Evolutionary conservation across 306 rosid species (phyloP).

Genomic region (Glycine latifolia): DNA sequence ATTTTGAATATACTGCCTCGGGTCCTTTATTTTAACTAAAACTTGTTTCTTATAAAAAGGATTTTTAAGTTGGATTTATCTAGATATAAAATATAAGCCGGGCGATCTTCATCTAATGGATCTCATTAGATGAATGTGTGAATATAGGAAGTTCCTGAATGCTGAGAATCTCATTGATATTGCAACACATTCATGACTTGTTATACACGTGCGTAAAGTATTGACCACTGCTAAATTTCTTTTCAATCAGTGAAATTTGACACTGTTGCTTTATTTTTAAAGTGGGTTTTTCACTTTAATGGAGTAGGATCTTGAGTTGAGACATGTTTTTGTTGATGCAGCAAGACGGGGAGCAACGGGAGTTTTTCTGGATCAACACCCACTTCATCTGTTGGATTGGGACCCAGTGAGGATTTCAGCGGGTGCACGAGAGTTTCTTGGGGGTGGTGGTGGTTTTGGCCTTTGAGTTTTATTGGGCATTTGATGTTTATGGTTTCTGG

Average conservation of each 20-base stretch:
- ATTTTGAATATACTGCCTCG: too few relatives aligned
- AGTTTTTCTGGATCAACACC: constrained; percentile 58
- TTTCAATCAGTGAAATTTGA: neutral
- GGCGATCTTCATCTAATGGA: too few relatives aligned
- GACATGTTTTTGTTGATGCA: constrained; percentile 51
- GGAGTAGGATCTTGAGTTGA: neutral
- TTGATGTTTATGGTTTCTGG: constrained; percentile 48
- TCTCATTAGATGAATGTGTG: too few relatives aligned
- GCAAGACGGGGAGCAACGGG: constrained; percentile 63
- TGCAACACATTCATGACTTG: neutral
- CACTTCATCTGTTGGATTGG: constrained; percentile 57
- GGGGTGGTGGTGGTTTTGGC: constrained; percentile 61
- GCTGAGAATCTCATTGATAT: too few relatives aligned
- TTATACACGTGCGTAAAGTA: neutral
- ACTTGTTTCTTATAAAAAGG: too few relatives aligned
- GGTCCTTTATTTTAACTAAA: too few relatives aligned
- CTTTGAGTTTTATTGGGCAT: constrained; percentile 39
- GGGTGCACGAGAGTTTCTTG: constrained; percentile 48
- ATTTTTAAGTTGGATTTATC: too few relatives aligned
- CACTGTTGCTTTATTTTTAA: neutral
- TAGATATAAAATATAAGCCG: too few relatives aligned
- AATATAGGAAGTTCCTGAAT: too few relatives aligned
- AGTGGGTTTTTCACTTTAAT: neutral
- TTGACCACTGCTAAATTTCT: neutral
- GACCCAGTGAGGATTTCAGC: constrained; percentile 63